Evolutionary conservation across 2,329 filamentous ascomycete species (phyloP), one percentile per base, ranked within the genome.

Genomic region (Phyllosticta citrichinensis): DNA sequence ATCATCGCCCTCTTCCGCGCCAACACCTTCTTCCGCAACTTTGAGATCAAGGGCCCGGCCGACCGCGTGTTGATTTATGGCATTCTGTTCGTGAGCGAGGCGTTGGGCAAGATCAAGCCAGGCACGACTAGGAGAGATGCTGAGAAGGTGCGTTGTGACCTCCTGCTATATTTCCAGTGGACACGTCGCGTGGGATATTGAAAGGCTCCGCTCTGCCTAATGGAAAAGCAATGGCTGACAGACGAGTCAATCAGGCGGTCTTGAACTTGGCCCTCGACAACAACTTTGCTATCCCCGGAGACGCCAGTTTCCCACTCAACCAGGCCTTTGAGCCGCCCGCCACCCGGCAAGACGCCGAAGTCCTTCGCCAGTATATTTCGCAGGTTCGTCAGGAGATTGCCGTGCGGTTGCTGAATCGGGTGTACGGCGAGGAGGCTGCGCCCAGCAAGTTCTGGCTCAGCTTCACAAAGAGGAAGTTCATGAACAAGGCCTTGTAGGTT

Each of bases 11-110:
- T 97, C 56, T 99, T 97, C 83, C 90, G 94, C 66, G 93, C 94
- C 69, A 97, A 99, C 80, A 97, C 93, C 63, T 93, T 99, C 77
- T 99, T 97, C 83, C 89, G 94, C 70, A 99, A 97, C 82, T 99
- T 99, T 70, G 94, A 97, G 81, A 96, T 97, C 79, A 93, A 96
- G 77, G 94, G 94, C 14, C 89, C 91, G 25, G 93, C 94, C 62
- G 94, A 99, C 77, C 84, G 94, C 51, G 85, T 97, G 70, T 82
- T 99, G 67, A 92, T 97, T 71, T 99, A 99, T 78, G 93, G 93
- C 64, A 99, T 97, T 74, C 83, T 96, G 72, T 97, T 93, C 76
- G 83, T 97, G 70, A 93, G 87, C 76, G 92, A 97, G 75, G 92
- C 91, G 69, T 79, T 99, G 72, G 80, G 82, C 69, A 95, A 94